phyloP scores from a whole-genome alignment of 2,329 filamentous ascomycete genomes.

The Sporothrix inflata region DNA sequence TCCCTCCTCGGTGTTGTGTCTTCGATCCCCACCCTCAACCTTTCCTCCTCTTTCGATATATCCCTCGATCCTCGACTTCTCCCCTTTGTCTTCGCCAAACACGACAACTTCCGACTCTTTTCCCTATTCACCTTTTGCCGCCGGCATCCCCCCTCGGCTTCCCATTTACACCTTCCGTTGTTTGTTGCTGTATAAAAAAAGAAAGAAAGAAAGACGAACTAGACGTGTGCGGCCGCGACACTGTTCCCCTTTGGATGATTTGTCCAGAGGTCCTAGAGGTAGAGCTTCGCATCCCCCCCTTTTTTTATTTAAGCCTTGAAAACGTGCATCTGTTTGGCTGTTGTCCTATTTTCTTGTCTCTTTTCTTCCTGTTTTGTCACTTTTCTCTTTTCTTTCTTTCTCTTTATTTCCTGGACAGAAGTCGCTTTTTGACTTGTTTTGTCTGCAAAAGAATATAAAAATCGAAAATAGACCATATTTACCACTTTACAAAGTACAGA shows the following conservation, averaged over 20 bases:
- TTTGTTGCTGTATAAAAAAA: background rate
- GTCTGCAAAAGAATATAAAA: conserved; percentile 15
- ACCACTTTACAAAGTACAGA: background rate
- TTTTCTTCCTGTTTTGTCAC: background rate
- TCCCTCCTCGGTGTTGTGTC: background rate
- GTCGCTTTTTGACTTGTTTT: background rate
- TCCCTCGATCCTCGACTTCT: background rate
- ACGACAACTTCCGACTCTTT: background rate
- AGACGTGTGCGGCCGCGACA: conserved; percentile 11
- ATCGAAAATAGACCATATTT: conserved; percentile 16
- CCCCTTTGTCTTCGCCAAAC: background rate
- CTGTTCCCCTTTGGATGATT: background rate
- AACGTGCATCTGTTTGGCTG: conserved; percentile 15
- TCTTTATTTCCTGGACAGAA: background rate
- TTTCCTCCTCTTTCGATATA: background rate
- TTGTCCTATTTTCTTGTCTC: background rate
- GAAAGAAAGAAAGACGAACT: background rate
- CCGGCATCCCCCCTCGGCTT: background rate
- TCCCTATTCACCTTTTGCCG: too few species aligned
- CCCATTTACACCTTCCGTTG: background rate
- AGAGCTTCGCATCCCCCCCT: background rate
- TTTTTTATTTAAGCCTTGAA: background rate
- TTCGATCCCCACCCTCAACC: background rate
- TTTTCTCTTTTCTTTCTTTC: background rate
- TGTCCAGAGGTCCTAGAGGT: conserved; percentile 23